Evolutionary conservation across 2,329 filamentous ascomycete species (phyloP).

Genomic region (Exophiala lecanii-corni): DNA sequence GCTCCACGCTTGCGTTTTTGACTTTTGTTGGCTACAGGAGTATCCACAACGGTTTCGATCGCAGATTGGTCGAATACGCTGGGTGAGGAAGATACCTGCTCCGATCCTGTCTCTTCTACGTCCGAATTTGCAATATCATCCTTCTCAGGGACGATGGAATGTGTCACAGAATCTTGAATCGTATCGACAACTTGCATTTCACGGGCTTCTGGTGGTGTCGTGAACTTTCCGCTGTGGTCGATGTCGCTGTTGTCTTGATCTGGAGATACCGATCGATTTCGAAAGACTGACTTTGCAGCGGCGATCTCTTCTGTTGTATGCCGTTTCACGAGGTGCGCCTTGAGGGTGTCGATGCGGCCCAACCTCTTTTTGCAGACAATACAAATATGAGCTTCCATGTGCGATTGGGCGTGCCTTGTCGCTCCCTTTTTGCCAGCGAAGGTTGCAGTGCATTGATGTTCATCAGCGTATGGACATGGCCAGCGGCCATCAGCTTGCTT

Average conservation of each 20-base stretch:
- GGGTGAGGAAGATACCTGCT: no score
- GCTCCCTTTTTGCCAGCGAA: constrained; percentile 15
- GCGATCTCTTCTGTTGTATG: constrained; percentile 11
- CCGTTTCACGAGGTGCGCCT: constrained; percentile 11
- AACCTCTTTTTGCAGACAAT: constrained; percentile 17
- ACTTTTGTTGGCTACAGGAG: constrained; percentile 3
- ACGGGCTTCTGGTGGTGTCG: no score
- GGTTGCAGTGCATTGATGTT: constrained; percentile 15
- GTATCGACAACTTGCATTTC: no score
- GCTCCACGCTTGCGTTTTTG: constrained; percentile 16
- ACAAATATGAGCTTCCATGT: constrained; percentile 16
- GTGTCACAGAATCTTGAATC: no score
- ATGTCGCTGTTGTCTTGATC: constrained; percentile 4
- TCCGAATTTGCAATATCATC: background rate
- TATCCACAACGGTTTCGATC: background rate
- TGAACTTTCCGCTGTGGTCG: no score
- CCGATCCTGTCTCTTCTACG: background rate
- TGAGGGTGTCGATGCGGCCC: constrained; percentile 11
- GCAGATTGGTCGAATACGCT: no score
- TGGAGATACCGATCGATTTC: no score
- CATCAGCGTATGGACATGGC: constrained; percentile 17
- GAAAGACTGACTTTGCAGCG: no score
- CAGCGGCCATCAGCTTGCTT: constrained; percentile 10
- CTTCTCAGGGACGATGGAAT: background rate
- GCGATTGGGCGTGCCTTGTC: constrained; percentile 17